phyloP scores from a whole-genome alignment of 78 protist species.

The Dictyostelium intermedium region DNA sequence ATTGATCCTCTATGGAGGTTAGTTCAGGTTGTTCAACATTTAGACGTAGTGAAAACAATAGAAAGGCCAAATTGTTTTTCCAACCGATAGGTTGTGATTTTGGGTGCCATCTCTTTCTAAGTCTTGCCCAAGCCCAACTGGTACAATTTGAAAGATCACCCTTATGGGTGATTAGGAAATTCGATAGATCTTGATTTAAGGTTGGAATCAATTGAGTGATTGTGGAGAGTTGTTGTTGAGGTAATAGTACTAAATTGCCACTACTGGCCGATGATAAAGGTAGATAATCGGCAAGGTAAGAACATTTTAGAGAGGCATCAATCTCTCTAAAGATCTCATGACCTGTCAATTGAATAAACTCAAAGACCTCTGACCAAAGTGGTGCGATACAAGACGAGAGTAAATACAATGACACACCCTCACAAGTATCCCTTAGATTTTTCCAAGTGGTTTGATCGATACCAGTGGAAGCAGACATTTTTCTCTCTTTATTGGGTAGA shows the following conservation, averaged over 20 bases:
- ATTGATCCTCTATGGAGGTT: constrained; percentile 39
- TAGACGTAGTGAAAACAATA: constrained; percentile 35
- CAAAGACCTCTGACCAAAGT: constrained; percentile 41
- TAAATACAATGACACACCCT: constrained; percentile 44
- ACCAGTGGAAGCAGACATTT: constrained; percentile 8
- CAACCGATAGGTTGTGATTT: constrained; percentile 49
- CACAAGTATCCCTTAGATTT: constrained; percentile 47
- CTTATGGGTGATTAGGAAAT: constrained; percentile 13
- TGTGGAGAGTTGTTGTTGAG: not conserved
- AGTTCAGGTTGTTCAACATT: constrained; percentile 34
- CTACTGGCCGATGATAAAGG: not conserved
- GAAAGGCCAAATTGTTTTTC: constrained; percentile 58
- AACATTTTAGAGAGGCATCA: not conserved
- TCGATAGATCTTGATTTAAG: not conserved
- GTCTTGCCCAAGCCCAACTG: constrained; percentile 32
- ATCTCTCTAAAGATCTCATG: constrained; percentile 62
- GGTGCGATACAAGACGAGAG: not conserved
- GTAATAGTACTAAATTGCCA: not conserved
- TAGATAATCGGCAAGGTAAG: constrained; percentile 46
- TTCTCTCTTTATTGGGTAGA: constrained; percentile 31
- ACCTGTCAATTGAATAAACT: constrained; percentile 33
- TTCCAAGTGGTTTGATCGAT: constrained; percentile 59
- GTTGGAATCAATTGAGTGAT: not conserved
- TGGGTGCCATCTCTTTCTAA: constrained; percentile 71
- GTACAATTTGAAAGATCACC: constrained; percentile 16